Percentiles rank a stretch among this genome's conserved stretches.
Conservation (phyloP, 2,329 filamentous ascomycete genomes). For the Neofusicoccum cordaticola region DNA sequence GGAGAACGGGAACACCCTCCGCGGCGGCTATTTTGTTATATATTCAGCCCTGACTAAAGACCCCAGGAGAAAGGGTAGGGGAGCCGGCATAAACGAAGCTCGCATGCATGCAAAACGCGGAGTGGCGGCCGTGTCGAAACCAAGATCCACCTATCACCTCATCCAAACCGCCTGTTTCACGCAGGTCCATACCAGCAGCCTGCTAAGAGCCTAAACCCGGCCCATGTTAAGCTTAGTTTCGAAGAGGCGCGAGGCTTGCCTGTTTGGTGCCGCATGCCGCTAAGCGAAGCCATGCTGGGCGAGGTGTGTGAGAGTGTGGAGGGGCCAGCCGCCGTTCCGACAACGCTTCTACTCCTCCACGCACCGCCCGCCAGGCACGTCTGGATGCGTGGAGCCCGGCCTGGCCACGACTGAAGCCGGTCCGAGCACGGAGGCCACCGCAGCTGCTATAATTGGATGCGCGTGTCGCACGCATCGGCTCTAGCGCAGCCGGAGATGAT, state of each 20-base stretch:
- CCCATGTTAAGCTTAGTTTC: not conserved
- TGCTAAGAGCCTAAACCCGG: not conserved
- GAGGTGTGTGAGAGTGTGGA: not conserved
- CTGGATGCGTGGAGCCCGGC: not conserved
- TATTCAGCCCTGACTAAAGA: not conserved
- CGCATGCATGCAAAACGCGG: conserved; percentile 5
- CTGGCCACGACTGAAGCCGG: not conserved
- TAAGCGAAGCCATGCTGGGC: not conserved
- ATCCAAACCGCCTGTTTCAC: not conserved
- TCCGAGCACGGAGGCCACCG: not conserved
- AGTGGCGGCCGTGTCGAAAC: conserved; percentile 9
- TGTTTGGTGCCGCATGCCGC: not conserved
- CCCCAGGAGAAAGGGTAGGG: not conserved
- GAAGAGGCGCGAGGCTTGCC: no score
- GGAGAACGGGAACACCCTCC: not conserved
- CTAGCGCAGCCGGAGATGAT: not conserved
- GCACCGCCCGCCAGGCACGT: not conserved
- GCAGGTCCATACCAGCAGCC: conserved; percentile 6
- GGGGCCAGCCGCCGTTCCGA: not conserved
- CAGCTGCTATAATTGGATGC: not conserved
- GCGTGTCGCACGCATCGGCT: no score
- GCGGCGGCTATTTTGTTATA: conserved; percentile 13
- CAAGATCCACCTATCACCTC: conserved; percentile 16
- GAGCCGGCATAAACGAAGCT: conserved; percentile 1
- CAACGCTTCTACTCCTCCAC: not conserved